Evolutionary conservation across 768 basidiomycete species (phyloP).

Genomic region (Lentinula guzmanii): DNA sequence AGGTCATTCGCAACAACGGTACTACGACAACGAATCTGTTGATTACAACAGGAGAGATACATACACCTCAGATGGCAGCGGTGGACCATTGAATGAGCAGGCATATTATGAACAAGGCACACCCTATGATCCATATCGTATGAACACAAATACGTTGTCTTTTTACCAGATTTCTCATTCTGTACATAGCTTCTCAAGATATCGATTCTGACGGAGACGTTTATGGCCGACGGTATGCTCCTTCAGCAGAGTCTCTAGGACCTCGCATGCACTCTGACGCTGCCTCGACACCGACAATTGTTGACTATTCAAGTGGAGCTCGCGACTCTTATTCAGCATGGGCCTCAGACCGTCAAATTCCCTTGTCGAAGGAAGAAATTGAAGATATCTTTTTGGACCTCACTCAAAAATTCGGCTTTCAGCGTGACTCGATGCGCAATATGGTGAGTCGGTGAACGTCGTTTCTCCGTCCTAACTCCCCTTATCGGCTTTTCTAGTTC

Average conservation of each 20-base stretch:
- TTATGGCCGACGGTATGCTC: slow-evolving; percentile 64
- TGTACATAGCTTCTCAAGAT: slow-evolving; percentile 60
- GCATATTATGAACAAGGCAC: slow-evolving; percentile 62
- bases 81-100: slow-evolving; percentile 52
- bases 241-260: slow-evolving; percentile 73
- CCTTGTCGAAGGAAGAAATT: slow-evolving; percentile 98
- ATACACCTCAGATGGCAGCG: slow-evolving; percentile 62
- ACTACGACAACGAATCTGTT: slow-evolving; percentile 74
- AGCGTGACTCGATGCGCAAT: slow-evolving; percentile 91
- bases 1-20: slow-evolving; percentile 32
- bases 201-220: slow-evolving; percentile 77
- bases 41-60: slow-evolving; percentile 65
- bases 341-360: slow-evolving; percentile 87
- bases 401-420: slow-evolving; percentile 98
- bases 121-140: slow-evolving; percentile 62
- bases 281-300: slow-evolving; percentile 67
- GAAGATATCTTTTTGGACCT: slow-evolving; percentile 98
- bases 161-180: slow-evolving; percentile 14
- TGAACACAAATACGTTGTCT: slow-evolving; percentile 11
- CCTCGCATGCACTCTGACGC: slow-evolving; percentile 60
- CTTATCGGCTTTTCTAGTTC: slow-evolving; percentile 46
- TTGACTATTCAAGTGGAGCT: slow-evolving; percentile 54
- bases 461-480: not conserved
- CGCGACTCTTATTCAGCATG: slow-evolving; percentile 93
- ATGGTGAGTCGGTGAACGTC: slow-evolving; percentile 52